Evolutionary conservation across 495 filamentous ascomycete genomes (phyloP), one percentile per base, ranked within the genome.

Genomic region (Pseudomonodictys pantanalensis): DNA sequence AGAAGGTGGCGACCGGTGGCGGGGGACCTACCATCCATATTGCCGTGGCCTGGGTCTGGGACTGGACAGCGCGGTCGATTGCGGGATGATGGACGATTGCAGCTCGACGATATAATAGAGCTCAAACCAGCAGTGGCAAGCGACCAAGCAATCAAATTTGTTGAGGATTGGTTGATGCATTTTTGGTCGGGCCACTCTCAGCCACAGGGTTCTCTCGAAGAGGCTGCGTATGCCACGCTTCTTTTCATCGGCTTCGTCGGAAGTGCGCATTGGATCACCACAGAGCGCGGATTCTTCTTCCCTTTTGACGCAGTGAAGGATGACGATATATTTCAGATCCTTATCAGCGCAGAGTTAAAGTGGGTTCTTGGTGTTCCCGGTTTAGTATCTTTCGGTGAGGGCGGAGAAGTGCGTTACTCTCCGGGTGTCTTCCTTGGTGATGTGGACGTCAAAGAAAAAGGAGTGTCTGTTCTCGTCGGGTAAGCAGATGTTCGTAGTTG

Each of bases 11-110:
- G 56, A 8, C 48, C 56, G 1, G 38, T 32, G 12, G 4, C 38
- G 1, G 56, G 56, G 23, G 18, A 52, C 24, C 35, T 60, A 30
- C 47, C 56, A 20, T 60, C 56, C 12, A 60, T 60, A 29, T 25
- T 60, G 3, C 56, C 29, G n/a, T 52, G 30, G 30, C 47, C 41
- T 29, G 10, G 47, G 17, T 26, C 3, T 1, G 56, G 56, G 1
- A 24, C 8, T 18, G 20, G 15, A 11, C 56, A 60, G 32, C 56
- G 29, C 9, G 56, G 56, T 4, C 47, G 26, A 18, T 23, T 15
- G 17, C 8, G 20, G 8, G 8, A 35, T 8, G 15, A 7, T 35
- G 32, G 32, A 15, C 32, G n/a, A n/a, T n/a, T 35, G 8, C 15
- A 15, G 32, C 32, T 35, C 32, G 32, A 35, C 15, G 32, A 35